Base-by-base conservation (phyloP, 208 protist genomes). In the Herpetomonas samuelpessoai region DNA sequence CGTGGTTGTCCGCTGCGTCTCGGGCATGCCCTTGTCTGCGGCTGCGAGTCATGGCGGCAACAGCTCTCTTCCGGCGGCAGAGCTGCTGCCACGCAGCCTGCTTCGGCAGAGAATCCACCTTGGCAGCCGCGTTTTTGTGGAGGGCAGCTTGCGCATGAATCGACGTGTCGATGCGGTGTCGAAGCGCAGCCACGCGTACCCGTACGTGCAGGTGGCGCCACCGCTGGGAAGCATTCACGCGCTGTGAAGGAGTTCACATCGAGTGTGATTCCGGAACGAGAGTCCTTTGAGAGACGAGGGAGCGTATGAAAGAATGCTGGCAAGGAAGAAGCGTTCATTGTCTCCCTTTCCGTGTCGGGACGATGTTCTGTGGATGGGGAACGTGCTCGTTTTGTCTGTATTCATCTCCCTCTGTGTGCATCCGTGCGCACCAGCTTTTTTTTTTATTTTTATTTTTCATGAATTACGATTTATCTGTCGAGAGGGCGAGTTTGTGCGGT, bases 131-230 rank as follows among this genome's bases (percentile, higher is more conserved):
- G 53, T 92, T 28, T 77, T 82, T 28, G 84, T 92, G 26, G 44
- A 72, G 21, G 88, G 88, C 1, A 71, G 67, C n/a, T 60, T 94
- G 35, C 71, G 78, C 21, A 80, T 91, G 78, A 91, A 94, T 53
- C 76, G 83, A 2, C 86, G 81, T 29, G 61, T 85, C 35, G 84
- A 90, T 57, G 66, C 59, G n/a, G 57, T 59, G 7, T 91, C 84
- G 21, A 71, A 78, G 19, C 65, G 83, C 41, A 52, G 76, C 22
- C 86, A 94, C 59, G 88, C 88, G 25, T 94, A 90, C 65, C 88
- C 88, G 19, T 92, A 78, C 57, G 75, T 94, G 25, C 75, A 84
- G 25, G 82, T 94, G n/a, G 67, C 75, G 1, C 84, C 88, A 28
- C 88, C 88, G 12, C 49, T 89, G 2, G 88, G 88, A 1, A 76